A percentile compares a stretch with the other conserved stretches of the same genome.
Conservation (phyloP, 495 filamentous ascomycete genomes). For the Aspergillus egyptiacus region DNA sequence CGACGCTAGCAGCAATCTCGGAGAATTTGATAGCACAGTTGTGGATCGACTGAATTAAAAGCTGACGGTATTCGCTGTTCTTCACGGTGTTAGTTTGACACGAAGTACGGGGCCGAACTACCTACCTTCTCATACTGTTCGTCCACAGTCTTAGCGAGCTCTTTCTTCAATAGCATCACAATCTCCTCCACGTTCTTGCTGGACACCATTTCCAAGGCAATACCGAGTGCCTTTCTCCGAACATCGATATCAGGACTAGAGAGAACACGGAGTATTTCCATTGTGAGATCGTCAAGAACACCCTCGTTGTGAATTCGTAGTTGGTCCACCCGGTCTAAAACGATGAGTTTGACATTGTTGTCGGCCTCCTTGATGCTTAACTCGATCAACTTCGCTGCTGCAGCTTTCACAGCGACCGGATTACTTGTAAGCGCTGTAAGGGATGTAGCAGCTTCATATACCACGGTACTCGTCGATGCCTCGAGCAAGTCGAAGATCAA, state of each 20-base stretch:
- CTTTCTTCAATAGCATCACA: conserved; percentile 92
- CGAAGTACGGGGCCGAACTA: neutral
- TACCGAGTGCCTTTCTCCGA: conserved; percentile 80
- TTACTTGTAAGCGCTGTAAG: conserved; percentile 91
- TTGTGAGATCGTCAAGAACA: conserved; percentile 89
- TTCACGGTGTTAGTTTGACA: conserved; percentile 27
- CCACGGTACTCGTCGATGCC: conserved; percentile 85
- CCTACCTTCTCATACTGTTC: conserved; percentile 91
- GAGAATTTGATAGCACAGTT: conserved; percentile 98
- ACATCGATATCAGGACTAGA: conserved; percentile 96
- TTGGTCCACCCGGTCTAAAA: conserved; percentile 89
- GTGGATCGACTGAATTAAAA: conserved; percentile 95
- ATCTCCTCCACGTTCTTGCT: conserved; percentile 99
- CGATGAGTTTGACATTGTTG: conserved; percentile 98
- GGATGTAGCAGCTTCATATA: conserved; percentile 98
- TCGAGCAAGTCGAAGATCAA: conserved; percentile 97
- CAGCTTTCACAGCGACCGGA: conserved; percentile 95
- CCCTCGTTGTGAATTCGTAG: conserved; percentile 88
- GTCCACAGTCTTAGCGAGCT: conserved; percentile 94
- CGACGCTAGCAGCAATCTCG: conserved; percentile 93
- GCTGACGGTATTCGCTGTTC: conserved; percentile 93
- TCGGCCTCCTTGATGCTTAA: conserved; percentile 94
- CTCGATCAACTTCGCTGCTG: conserved; percentile 92
- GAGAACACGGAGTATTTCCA: conserved; percentile 96
- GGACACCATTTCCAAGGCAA: conserved; percentile 95